Evolutionary conservation across 2,329 filamentous ascomycete species (phyloP).

Genomic region (Cadophora gregata): DNA sequence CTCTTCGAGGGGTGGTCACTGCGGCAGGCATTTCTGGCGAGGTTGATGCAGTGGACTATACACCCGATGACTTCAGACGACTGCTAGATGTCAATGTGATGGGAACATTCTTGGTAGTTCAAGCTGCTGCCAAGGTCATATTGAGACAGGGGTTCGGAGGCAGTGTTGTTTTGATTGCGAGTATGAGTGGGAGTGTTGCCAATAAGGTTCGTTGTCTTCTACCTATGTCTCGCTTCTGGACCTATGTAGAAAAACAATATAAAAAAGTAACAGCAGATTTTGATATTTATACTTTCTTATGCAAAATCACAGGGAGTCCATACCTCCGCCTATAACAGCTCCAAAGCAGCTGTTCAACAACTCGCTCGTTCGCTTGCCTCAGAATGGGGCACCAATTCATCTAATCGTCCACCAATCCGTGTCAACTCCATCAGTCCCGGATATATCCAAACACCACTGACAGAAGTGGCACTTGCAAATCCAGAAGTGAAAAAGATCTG

Average conservation of each 20-base stretch:
- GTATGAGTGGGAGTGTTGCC: constrained; percentile 69
- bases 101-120: constrained; percentile 73
- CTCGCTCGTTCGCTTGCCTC: constrained; percentile 66
- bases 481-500: constrained; percentile 64
- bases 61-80: constrained; percentile 64
- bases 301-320: constrained; percentile 27
- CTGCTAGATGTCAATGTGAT: constrained; percentile 75
- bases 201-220: constrained; percentile 60
- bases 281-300: neutral
- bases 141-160: constrained; percentile 49
- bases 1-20: constrained; percentile 43
- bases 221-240: neutral
- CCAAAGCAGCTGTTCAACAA: constrained; percentile 70
- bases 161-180: constrained; percentile 66
- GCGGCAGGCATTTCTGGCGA: constrained; percentile 58
- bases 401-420: constrained; percentile 47
- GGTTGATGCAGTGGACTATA: constrained; percentile 53
- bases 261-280: neutral
- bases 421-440: constrained; percentile 71
- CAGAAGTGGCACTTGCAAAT: constrained; percentile 69
- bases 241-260: neutral
- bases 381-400: constrained; percentile 68
- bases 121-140: constrained; percentile 68
- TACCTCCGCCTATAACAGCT: constrained; percentile 55
- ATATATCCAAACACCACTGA: constrained; percentile 70